phyloP scores from a whole-genome alignment of 163 green algal species.

The Picocystis sp. region DNA sequence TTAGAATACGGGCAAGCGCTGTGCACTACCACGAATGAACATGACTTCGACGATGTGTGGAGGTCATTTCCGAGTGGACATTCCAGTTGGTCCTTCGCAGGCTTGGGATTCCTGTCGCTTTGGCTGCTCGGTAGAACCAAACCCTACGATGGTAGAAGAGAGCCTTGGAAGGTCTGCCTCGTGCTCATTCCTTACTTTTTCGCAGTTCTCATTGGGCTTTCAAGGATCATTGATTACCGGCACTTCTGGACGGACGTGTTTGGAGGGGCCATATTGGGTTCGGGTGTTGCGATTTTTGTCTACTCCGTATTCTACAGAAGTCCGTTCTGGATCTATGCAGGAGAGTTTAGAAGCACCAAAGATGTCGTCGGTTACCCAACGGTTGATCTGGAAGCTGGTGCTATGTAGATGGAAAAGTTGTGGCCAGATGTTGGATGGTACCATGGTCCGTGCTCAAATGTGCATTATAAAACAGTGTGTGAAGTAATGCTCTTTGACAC shows the following conservation, averaged over 20 bases:
- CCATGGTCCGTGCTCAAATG: too few species aligned
- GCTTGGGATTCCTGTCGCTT: not conserved
- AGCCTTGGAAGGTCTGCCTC: conserved; percentile 18
- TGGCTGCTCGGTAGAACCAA: not conserved
- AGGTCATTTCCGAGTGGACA: not conserved
- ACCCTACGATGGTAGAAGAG: not conserved
- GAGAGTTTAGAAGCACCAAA: too few species aligned
- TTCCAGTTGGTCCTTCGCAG: not conserved
- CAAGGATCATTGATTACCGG: conserved; percentile 25
- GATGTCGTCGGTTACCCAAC: too few species aligned
- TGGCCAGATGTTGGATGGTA: too few species aligned
- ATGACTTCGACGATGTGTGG: not conserved
- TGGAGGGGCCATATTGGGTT: conserved; percentile 16
- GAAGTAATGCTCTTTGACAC: too few species aligned
- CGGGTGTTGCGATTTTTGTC: too few species aligned
- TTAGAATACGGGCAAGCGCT: not conserved
- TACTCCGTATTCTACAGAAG: too few species aligned
- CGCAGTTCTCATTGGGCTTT: conserved; percentile 14
- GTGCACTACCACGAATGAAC: not conserved
- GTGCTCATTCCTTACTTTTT: conserved; percentile 13
- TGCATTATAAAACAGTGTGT: too few species aligned
- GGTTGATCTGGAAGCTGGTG: too few species aligned
- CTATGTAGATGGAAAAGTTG: too few species aligned
- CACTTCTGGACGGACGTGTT: conserved; percentile 24
- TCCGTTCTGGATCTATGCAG: too few species aligned